Percentiles rank a stretch among this genome's conserved stretches.
phyloP scores from a whole-genome alignment of 768 basidiomycete species.

The Pleurotus giganteus region DNA sequence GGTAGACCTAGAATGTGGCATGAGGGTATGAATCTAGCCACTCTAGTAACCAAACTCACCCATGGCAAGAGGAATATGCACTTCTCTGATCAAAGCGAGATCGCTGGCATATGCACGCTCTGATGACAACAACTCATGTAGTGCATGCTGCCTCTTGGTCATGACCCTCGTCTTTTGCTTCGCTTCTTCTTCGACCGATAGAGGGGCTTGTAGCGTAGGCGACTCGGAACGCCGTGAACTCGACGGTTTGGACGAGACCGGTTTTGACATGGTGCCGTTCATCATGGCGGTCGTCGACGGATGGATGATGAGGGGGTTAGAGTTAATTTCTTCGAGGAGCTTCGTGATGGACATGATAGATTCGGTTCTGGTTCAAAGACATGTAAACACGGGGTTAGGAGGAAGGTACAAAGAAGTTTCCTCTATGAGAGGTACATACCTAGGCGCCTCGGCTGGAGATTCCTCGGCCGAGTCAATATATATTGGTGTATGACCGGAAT shows the following conservation, averaged over 20 bases:
- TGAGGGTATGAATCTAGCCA: slow-evolving; percentile 10
- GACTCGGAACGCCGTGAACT: slow-evolving; percentile 6
- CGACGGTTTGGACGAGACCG: slow-evolving; percentile 6
- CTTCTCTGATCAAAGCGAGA: slow-evolving; percentile 71
- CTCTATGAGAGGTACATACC: not conserved
- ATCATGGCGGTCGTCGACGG: slow-evolving; percentile 8
- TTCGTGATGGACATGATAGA: slow-evolving; percentile 8
- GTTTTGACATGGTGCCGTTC: slow-evolving; percentile 11
- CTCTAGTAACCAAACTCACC: slow-evolving; percentile 42
- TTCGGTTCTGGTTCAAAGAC: not conserved
- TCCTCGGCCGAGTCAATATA: slow-evolving; percentile 2
- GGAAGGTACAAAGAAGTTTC: slow-evolving; percentile 1
- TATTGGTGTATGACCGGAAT: slow-evolving; percentile 19
- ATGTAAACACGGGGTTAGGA: not conserved
- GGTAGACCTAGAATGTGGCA: slow-evolving; percentile 18
- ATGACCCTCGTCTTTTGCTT: slow-evolving; percentile 23
- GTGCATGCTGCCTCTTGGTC: slow-evolving; percentile 74
- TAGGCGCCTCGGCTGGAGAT: slow-evolving; percentile 6
- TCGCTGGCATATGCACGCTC: slow-evolving; percentile 85
- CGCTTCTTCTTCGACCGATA: slow-evolving; percentile 20
- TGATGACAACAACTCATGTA: slow-evolving; percentile 74
- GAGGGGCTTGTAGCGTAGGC: slow-evolving; percentile 16
- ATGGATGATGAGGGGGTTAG: slow-evolving; percentile 1
- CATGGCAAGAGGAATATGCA: slow-evolving; percentile 77
- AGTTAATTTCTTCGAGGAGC: slow-evolving; percentile 3